Evolutionary conservation across 1,139 yeast genomes (phyloP).

Genomic region (Suhomyces panamericanus): DNA sequence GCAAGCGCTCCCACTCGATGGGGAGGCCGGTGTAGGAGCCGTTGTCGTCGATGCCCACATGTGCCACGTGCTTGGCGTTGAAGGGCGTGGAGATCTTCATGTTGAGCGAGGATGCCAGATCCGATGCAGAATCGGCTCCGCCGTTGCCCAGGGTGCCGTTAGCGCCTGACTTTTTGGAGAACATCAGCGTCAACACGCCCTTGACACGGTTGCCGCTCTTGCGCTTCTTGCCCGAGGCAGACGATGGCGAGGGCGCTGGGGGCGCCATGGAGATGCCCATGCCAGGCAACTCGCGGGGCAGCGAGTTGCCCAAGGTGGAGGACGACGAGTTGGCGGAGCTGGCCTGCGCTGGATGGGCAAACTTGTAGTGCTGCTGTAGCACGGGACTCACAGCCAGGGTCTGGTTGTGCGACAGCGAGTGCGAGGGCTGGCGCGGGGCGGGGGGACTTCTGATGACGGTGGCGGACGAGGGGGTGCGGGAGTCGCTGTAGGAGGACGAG

Average conservation of each 20-base stretch:
- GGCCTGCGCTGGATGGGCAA: conserved; percentile 7
- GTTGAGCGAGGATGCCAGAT: conserved; percentile 30
- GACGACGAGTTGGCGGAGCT: conserved; percentile 16
- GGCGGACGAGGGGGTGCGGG: conserved; percentile 22
- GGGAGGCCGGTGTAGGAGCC: conserved; percentile 92
- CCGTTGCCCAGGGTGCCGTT: conserved; percentile 6
- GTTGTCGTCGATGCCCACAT: conserved; percentile 87
- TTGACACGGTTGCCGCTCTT: conserved; percentile 40
- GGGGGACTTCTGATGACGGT: conserved; percentile 27
- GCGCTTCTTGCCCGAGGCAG: conserved; percentile 27
- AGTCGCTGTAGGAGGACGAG: conserved; percentile 2
- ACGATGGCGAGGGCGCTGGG: conserved; percentile 10
- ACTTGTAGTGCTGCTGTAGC: conserved; percentile 21
- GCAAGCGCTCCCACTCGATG: conserved; percentile 82
- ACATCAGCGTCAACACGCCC: conserved; percentile 46
- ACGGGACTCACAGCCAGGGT: conserved; percentile 41
- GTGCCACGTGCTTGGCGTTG: conserved; percentile 87
- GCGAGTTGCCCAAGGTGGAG: conserved; percentile 11
- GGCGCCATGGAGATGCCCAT: conserved; percentile 20
- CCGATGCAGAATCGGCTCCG: conserved; percentile 16
- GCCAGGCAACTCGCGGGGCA: conserved; percentile 31
- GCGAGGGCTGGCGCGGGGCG: conserved; percentile 13
- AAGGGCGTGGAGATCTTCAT: conserved; percentile 85
- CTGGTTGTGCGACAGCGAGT: conserved; percentile 28
- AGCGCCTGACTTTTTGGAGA: conserved; percentile 29